phyloP scores from a whole-genome alignment of 2,329 filamentous ascomycete species.

The Thermomyces lanuginosus region DNA sequence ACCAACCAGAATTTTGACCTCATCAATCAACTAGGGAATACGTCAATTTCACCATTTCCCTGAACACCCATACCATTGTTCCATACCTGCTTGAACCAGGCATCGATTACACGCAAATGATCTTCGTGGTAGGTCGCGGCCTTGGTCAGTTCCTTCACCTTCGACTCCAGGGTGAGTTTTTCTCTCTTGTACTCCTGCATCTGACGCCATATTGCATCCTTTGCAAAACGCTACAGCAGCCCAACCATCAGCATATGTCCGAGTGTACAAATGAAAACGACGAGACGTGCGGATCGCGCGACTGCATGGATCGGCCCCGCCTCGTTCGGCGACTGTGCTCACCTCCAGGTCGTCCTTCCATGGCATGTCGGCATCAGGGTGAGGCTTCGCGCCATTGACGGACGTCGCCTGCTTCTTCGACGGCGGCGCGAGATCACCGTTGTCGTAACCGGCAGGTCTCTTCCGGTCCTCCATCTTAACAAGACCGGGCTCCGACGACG shows the following conservation, averaged over 20 bases:
- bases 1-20: slow-evolving; percentile 29
- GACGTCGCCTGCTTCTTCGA: slow-evolving; percentile 76
- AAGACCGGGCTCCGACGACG: slow-evolving; percentile 62
- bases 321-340: slow-evolving; percentile 37
- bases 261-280: no score
- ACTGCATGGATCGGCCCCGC: slow-evolving; percentile 1
- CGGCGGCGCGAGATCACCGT: slow-evolving; percentile 72
- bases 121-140: slow-evolving; percentile 74
- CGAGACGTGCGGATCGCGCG: background rate
- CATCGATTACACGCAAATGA: slow-evolving; percentile 75
- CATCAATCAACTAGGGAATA: slow-evolving; percentile 26
- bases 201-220: slow-evolving; percentile 91
- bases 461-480: slow-evolving; percentile 99
- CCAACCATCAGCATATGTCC: slow-evolving; percentile 18
- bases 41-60: background rate
- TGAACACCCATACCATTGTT: slow-evolving; percentile 1
- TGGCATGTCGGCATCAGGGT: slow-evolving; percentile 51
- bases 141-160: slow-evolving; percentile 65
- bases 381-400: slow-evolving; percentile 47
- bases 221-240: slow-evolving; percentile 58
- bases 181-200: slow-evolving; percentile 97
- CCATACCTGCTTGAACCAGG: slow-evolving; percentile 84
- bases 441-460: slow-evolving; percentile 65
- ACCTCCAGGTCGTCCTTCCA: slow-evolving; percentile 58
- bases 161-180: slow-evolving; percentile 62